phyloP scores from a whole-genome alignment of 768 basidiomycete species.

The Tricholoma terreum region DNA sequence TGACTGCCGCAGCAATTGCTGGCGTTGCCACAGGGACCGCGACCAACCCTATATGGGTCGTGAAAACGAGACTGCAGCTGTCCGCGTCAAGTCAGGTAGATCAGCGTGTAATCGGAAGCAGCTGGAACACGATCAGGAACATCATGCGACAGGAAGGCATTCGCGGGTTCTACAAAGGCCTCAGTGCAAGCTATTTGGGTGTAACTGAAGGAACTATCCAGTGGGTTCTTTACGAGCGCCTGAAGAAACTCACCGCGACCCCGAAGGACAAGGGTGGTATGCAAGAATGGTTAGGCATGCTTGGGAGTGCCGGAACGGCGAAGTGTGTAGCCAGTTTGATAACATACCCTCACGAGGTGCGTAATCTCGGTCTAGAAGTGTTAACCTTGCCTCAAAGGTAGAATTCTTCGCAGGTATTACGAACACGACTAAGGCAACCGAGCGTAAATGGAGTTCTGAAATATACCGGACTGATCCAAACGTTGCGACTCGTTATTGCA shows the following conservation, averaged over 20 bases:
- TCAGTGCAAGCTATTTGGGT: conserved; percentile 93
- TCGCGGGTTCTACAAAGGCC: conserved; percentile 89
- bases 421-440: conserved; percentile 91
- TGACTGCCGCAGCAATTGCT: conserved; percentile 80
- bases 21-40: conserved; percentile 85
- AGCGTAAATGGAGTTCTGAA: conserved; percentile 72
- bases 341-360: conserved; percentile 97
- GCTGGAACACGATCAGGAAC: conserved; percentile 59
- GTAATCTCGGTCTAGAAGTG: conserved; percentile 18
- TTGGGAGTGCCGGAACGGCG: conserved; percentile 88
- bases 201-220: conserved; percentile 96
- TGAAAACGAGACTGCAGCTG: conserved; percentile 94
- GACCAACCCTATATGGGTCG: conserved; percentile 99
- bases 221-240: conserved; percentile 93
- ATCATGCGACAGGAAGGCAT: conserved; percentile 83
- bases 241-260: conserved; percentile 66
- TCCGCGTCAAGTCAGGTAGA: conserved; percentile 28
- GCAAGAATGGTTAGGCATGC: conserved; percentile 74
- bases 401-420: conserved; percentile 63
- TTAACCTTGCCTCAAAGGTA: conserved; percentile 4
- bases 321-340: conserved; percentile 93
- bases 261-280: conserved; percentile 55
- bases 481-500: conserved; percentile 75
- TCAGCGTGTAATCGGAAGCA: conserved; percentile 44
- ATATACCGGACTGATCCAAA: conserved; percentile 85